phyloP scores from a whole-genome alignment of 2,329 filamentous ascomycete species.

The Colletotrichum tanaceti region DNA sequence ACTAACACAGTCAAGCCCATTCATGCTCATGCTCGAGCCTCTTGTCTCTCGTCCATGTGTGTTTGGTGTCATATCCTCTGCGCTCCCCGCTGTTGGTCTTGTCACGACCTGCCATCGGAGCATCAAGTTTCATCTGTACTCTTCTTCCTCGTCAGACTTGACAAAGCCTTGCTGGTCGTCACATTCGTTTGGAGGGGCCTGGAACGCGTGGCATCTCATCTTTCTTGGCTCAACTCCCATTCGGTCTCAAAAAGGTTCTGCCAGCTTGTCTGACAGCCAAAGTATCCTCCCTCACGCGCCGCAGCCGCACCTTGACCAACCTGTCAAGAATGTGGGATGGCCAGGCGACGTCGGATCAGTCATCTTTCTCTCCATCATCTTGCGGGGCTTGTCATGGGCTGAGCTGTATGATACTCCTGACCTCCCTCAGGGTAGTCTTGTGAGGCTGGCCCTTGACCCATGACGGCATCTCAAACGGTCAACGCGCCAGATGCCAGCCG shows the following conservation, averaged over 20 bases:
- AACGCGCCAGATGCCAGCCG: conserved; percentile 31
- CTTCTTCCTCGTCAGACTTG: conserved; percentile 22
- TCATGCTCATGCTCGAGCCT: no score
- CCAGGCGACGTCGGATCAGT: conserved; percentile 1
- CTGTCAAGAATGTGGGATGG: conserved; percentile 15
- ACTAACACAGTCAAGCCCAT: background rate
- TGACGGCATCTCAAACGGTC: conserved; percentile 33
- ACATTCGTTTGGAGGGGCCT: conserved; percentile 10
- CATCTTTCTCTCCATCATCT: background rate
- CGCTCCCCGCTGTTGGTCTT: conserved; percentile 23
- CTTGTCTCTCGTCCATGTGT: background rate
- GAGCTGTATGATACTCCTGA: conserved; percentile 12
- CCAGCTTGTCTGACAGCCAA: conserved; percentile 27
- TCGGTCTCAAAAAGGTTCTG: conserved; percentile 24
- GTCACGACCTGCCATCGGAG: conserved; percentile 32
- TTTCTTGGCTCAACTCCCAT: conserved; percentile 8
- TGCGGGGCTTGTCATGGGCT: conserved; percentile 3
- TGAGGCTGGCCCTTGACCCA: conserved; percentile 29
- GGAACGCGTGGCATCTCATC: conserved; percentile 34
- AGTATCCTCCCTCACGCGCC: conserved; percentile 24
- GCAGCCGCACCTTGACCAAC: conserved; percentile 4
- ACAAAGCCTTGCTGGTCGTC: conserved; percentile 20
- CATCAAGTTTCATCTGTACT: conserved; percentile 38
- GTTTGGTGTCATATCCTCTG: background rate
- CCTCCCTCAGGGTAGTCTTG: conserved; percentile 1